phyloP scores from a whole-genome alignment of 179 eudicot genomes.

The Beta macrorhiza region DNA sequence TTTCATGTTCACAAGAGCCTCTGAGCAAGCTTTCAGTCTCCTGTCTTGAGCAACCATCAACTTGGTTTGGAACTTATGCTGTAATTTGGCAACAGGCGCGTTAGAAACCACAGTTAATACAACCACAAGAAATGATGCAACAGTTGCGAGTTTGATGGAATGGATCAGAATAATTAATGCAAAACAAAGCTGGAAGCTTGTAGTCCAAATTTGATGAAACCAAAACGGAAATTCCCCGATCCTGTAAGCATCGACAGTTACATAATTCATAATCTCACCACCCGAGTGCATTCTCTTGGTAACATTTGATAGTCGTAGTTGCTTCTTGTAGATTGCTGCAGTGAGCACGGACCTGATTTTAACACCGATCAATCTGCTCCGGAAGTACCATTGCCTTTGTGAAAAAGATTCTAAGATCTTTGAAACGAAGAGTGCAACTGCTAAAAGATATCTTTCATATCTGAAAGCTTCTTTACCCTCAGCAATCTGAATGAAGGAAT shows the following conservation, averaged over 20 bases:
- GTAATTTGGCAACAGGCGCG: constrained; percentile 53
- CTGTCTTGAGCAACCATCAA: constrained; percentile 77
- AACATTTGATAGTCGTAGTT: constrained; percentile 35
- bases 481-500: constrained; percentile 43
- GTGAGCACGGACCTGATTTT: constrained; percentile 41
- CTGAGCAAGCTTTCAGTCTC: constrained; percentile 55
- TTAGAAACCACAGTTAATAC: constrained; percentile 38
- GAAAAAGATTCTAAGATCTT: constrained; percentile 44
- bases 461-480: constrained; percentile 37
- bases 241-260: constrained; percentile 47
- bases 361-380: constrained; percentile 36
- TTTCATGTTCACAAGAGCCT: constrained; percentile 83
- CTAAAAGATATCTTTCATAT: constrained; percentile 41
- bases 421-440: constrained; percentile 35
- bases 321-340: constrained; percentile 43
- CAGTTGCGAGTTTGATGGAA: constrained; percentile 36
- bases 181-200: constrained; percentile 38
- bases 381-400: constrained; percentile 49
- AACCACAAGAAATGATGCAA: constrained; percentile 37
- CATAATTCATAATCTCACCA: constrained; percentile 51
- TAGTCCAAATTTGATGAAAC: constrained; percentile 49
- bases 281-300: constrained; percentile 34
- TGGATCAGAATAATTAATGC: constrained; percentile 34
- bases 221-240: constrained; percentile 49
- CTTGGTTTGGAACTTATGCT: constrained; percentile 60